These are phyloP conservation scores for Vitis rupestris DNA, from an alignment of 164 flowering plant species.

Conservation along the genomic window DNA sequence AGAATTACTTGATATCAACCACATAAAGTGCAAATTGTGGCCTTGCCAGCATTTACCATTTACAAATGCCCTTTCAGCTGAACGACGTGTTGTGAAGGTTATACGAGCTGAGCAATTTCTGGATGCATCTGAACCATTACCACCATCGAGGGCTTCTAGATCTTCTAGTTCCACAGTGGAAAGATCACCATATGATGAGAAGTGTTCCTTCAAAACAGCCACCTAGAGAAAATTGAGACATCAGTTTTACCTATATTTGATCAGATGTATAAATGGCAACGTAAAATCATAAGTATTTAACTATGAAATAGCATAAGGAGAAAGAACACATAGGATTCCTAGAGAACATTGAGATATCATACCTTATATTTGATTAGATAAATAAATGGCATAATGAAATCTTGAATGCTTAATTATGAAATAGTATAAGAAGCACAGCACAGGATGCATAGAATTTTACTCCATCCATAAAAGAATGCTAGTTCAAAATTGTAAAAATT, in stretches of 20 bases:
- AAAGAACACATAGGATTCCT: too few species aligned
- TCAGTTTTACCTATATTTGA: slow-evolving; percentile 8
- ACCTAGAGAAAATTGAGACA: slow-evolving; percentile 40
- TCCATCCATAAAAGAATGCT: too few species aligned
- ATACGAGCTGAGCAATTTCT: slow-evolving; percentile 48
- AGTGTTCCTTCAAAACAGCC: slow-evolving; percentile 66
- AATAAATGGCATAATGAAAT: too few species aligned
- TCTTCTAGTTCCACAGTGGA: slow-evolving; percentile 67
- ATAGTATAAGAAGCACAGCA: too few species aligned
- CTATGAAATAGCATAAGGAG: too few species aligned
- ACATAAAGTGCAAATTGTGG: slow-evolving; percentile 60
- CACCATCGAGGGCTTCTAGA: slow-evolving; percentile 24
- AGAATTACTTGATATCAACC: slow-evolving; percentile 51
- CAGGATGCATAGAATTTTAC: too few species aligned
- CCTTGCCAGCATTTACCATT: slow-evolving; percentile 82
- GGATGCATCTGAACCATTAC: slow-evolving; percentile 24
- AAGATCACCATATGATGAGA: slow-evolving; percentile 69
- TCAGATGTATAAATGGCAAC: neutral
- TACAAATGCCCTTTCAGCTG: slow-evolving; percentile 84
- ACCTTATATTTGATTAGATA: too few species aligned
- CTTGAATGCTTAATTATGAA: too few species aligned
- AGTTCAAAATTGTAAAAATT: too few species aligned
- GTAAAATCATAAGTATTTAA: too few species aligned
- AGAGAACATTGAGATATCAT: too few species aligned
- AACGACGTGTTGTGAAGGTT: slow-evolving; percentile 53